Evolutionary conservation across 1,284 basidiomycete species (phyloP), one percentile per base, ranked within the genome.

Genomic region (Serendipita sp.): DNA sequence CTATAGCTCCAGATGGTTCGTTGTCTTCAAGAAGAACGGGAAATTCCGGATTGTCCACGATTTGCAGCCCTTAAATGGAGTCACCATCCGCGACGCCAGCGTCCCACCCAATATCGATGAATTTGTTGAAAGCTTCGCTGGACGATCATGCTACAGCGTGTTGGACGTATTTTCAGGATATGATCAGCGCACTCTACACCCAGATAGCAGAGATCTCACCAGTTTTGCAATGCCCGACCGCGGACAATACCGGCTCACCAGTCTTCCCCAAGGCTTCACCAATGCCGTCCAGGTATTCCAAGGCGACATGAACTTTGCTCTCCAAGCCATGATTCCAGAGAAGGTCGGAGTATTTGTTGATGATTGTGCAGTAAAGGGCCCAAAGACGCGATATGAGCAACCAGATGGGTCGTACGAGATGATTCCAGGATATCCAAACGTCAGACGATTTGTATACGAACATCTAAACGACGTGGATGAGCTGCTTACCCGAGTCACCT

Each of bases 1-100:
- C 0, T 78, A 79, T 62, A 64, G 69, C 0, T 75, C 72, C 0
- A 12, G 69, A 13, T 77, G 75, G 76, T 79, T 79, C 53, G 76
- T 72, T 61, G 71, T 79, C 0, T n/a, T 68, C 5, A 74, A 75
- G 66, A 71, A 71, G 67, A 61, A 67, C 32, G 66, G 67, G 3
- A 66, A 53, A 0, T 63, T 72, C 0, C 64, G 69, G 3, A 50
- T 70, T 8, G 71, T 73, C 4, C 70, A 72, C 53, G 67, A 69
- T 58, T 64, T 72, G 0, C 66, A 70, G 29, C 71, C 68, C 0
- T 63, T 74, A 0, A 74, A 74, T 41, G 70, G 60, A 42, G 69
- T 67, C 67, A 71, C 70, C 0, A 71, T 74, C 66, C 61, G 8
- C 55, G 71, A 53, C 70, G 73, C 65, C 13, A 72, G 34, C 70